These are phyloP conservation scores for Cordia subcordata DNA, from an alignment of 257 asterid species.

Conservation along the genomic window DNA sequence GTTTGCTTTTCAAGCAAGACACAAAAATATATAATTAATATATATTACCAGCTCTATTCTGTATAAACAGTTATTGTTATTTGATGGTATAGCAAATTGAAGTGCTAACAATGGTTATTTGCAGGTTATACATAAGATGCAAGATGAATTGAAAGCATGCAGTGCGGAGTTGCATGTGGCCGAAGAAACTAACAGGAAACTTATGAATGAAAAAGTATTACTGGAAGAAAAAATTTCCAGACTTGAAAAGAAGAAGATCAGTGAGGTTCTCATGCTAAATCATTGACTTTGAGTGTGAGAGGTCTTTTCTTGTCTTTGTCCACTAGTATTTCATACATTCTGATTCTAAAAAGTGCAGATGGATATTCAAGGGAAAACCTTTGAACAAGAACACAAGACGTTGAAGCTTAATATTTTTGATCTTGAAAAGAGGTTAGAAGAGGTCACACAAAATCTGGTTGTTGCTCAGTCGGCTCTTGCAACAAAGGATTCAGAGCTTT, in stretches of 20 bases:
- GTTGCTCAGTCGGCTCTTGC: conserved; percentile 51
- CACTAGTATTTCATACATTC: conserved; percentile 3
- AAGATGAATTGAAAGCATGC: conserved; percentile 72
- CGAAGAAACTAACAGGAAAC: conserved; percentile 73
- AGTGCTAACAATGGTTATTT: conserved; percentile 1
- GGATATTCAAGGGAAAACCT: conserved; percentile 41
- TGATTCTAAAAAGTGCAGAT: conserved; percentile 40
- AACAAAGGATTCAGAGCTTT: conserved; percentile 56
- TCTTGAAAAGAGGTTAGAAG: conserved; percentile 76
- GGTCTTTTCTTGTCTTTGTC: conserved; percentile 4
- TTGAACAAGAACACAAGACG: conserved; percentile 66
- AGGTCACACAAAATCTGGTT: conserved; percentile 41
- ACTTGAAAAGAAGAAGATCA: conserved; percentile 57
- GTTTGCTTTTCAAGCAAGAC: too few species aligned
- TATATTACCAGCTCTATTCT: not conserved
- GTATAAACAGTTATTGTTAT: not conserved
- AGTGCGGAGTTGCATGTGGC: conserved; percentile 59
- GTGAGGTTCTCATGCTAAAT: conserved; percentile 41
- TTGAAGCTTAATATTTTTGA: conserved; percentile 54
- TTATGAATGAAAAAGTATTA: conserved; percentile 56
- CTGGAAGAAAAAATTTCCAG: conserved; percentile 60
- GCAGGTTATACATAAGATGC: conserved; percentile 71
- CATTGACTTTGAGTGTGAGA: conserved; percentile 8
- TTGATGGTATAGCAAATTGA: not conserved
- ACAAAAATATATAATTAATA: too few species aligned